Evolutionary conservation across 495 filamentous ascomycete genomes (phyloP), one percentile per base, ranked within the genome.

Genomic region (Cercophora newfieldiana): DNA sequence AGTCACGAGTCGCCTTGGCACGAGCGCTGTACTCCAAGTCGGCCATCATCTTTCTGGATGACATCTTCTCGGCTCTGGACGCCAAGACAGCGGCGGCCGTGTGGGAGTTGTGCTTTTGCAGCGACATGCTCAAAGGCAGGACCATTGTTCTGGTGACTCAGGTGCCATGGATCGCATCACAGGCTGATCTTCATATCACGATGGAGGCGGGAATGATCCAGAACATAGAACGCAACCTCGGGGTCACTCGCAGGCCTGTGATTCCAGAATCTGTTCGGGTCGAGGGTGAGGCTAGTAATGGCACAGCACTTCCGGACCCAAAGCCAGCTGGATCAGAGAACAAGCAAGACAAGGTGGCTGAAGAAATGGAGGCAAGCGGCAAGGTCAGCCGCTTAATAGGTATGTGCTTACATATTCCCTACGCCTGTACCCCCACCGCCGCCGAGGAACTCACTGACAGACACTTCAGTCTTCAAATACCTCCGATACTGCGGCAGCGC

Each of bases 11-110:
- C 30, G 86, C 89, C 30, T 79, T 91, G 14, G 89, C 89, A 22
- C 81, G 89, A 64, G 89, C 89, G 18, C 80, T 91, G 2, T 92
- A 91, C 66, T 90, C 88, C 44, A 80, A 82, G 21, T 82, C 89
- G 8, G 81, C 82, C 1, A 78, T 90, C 7, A 75, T 92, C 14
- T 72, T 90, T 10, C 81, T 92, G 10, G 89, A 92, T 67, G 89
- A 92, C 69, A 88, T 90, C 12, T 79, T 92, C 29, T 90, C 88
- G 0, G 89, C 89, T 3, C 71, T 85, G 6, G 83, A 85, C 65
- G 76, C 82, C 7, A 82, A 81, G 64, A 83, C 82, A 8, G 76
- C 80, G n/a, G 80, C 79, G 25, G 66, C 75, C 21, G 68, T 86
- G 25, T 81, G 83, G 74, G 71, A 83, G 63, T 75, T 81, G 59